Base-by-base conservation (phyloP, 305 asterid species). In the Solanum hybrid region DNA sequence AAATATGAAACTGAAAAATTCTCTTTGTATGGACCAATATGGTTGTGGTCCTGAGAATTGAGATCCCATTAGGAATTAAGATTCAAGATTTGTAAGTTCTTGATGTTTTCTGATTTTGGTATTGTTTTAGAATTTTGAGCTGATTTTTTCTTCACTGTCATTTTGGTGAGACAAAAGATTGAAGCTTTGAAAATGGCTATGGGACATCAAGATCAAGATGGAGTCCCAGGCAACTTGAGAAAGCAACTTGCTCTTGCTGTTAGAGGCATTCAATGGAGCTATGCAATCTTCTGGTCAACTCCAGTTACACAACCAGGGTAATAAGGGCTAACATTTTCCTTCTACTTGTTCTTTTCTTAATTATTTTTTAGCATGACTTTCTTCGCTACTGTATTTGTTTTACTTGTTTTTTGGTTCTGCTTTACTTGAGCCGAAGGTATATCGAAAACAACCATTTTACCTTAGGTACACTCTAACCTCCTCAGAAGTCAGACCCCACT, bases 181-280 rank as follows among this genome's bases (percentile, higher is more conserved):
- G 86, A 77, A 31, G 22, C 36, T 12, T 88, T 75, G 75, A 93
- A 77, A 89, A 94, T 96, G 98, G 96, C 92, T 35, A 90, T 90
- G 84, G 95, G 86, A 29, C 91, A 83, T 89, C 94, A 94, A 87
- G 90, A 78, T 89, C 93, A 87, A 89, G 90, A 88, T 82, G 95
- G 88, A 76, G 92, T 89, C 22, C 93, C 92, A 69, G 86, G 91
- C 51, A 94, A 92, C 92, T 93, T 96, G 34, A 96, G 95, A 92
- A 93, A 92, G 86, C 94, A 92, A 89, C 98, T 97, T 91, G 98
- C 98, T 90, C 90, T 95, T 90, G 97, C 98, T 92, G 95, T 95
- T 89, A 96, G 95, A 94, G 94, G 93, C 92, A 95, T 96, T 90
- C 97, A 96, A 85, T 97, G 99, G 99, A 95, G 98, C 92, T 97